Conservation (phyloP, 2,329 filamentous ascomycete species). For the Fusarium sp. region DNA sequence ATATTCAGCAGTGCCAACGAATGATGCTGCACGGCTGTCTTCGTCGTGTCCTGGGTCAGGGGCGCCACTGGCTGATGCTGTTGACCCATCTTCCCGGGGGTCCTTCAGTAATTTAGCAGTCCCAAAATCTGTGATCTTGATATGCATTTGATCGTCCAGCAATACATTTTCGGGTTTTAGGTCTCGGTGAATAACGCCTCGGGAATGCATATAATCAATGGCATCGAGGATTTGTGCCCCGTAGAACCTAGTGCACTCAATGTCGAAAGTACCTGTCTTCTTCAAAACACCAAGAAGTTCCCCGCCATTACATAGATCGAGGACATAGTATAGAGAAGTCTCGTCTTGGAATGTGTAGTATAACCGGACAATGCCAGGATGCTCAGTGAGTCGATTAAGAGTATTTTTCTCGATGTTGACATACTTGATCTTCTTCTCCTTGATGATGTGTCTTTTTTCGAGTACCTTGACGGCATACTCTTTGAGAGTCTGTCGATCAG, state of each 20-base stretch:
- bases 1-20: conserved; percentile 97
- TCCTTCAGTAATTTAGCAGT: conserved; percentile 87
- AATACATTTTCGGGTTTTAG: conserved; percentile 97
- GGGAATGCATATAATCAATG: conserved; percentile 97
- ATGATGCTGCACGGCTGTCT: conserved; percentile 85
- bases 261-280: conserved; percentile 92
- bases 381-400: conserved; percentile 92
- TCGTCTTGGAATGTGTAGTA: conserved; percentile 99
- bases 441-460: conserved; percentile 99
- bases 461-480: conserved; percentile 99
- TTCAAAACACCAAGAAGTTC: conserved; percentile 94
- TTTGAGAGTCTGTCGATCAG: conserved; percentile 91
- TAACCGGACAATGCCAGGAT: conserved; percentile 93
- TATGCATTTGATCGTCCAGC: conserved; percentile 93
- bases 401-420: conserved; percentile 99
- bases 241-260: conserved; percentile 95
- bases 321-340: conserved; percentile 93
- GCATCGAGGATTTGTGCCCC: conserved; percentile 95
- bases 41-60: conserved; percentile 60
- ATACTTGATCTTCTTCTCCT: conserved; percentile 99
- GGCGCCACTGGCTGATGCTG: conserved; percentile 53
- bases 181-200: conserved; percentile 95
- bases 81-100: conserved; percentile 53
- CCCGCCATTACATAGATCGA: conserved; percentile 91
- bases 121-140: conserved; percentile 99